These are phyloP conservation scores for Lachnellula arida DNA, from an alignment of 2,329 filamentous ascomycete genomes.

Conservation along the genomic window DNA sequence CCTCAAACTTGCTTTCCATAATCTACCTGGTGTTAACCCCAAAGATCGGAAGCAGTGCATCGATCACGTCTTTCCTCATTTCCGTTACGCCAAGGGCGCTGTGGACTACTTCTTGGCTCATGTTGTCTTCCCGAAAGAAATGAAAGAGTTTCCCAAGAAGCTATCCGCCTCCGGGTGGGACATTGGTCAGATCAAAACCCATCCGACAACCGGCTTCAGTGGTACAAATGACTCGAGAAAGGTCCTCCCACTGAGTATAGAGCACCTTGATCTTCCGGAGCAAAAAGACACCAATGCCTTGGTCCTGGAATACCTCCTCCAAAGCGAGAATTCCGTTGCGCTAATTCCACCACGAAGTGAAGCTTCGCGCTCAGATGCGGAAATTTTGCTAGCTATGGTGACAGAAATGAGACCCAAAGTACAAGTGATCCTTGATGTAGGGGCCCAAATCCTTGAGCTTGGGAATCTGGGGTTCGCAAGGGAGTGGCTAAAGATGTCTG, in stretches of 20 bases:
- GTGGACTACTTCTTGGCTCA: constrained; percentile 60
- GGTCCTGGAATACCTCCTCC: constrained; percentile 55
- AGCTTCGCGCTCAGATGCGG: constrained; percentile 21
- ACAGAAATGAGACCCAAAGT: constrained; percentile 35
- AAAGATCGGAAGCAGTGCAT: constrained; percentile 47
- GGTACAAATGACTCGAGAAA: constrained; percentile 60
- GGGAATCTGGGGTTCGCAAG: constrained; percentile 49
- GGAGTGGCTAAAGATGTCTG: constrained; percentile 43
- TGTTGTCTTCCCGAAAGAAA: constrained; percentile 56
- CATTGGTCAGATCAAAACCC: constrained; percentile 41
- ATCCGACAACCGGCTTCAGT: constrained; percentile 61
- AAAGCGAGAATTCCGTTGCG: constrained; percentile 43
- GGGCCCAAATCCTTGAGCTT: constrained; percentile 62
- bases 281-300: constrained; percentile 63
- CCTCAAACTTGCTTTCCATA: constrained; percentile 36
- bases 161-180: constrained; percentile 66
- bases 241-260: constrained; percentile 51
- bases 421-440: constrained; percentile 64
- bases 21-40: constrained; percentile 52
- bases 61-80: constrained; percentile 44
- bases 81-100: constrained; percentile 47
- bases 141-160: constrained; percentile 59
- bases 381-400: constrained; percentile 43
- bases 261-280: constrained; percentile 46
- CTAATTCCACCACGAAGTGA: constrained; percentile 21